Evolutionary conservation across 768 basidiomycete species (phyloP), one percentile per base, ranked within the genome.

Genomic region (Suillus decipiens): DNA sequence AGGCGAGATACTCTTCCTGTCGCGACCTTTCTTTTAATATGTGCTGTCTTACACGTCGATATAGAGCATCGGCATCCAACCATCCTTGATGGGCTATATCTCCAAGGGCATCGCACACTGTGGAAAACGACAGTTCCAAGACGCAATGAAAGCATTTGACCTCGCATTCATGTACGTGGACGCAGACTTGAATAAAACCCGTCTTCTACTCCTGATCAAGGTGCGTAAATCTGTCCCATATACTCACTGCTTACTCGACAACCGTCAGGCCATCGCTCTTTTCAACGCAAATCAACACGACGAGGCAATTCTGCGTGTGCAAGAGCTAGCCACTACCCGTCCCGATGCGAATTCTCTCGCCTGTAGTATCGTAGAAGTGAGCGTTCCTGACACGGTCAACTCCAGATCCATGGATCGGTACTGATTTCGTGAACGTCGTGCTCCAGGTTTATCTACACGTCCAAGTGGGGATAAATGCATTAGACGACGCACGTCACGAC

Each of bases 141-240:
- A 55, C 1, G 53, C 53, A 8, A 55, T 22, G 53, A 55, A 36
- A 55, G 53, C 34, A 22, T 55, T 55, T 36, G 53, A 55, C n/a
- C 53, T 55, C 14, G 53, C 34, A 0, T 55, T 55, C n/a, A 36
- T 55, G 34, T 55, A 15, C 34, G 53, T 50, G 15, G 48, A n/a
- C 11, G 53, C 12, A 22, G 53, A 36, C 14, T 8, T 12, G 3
- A 34, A 36, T n/a, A 36, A 11, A 7, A 55, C 34, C 14, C 12
- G 36, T 14, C n/a, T 55, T 14, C 6, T 55, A 11, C 34, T 55
- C 6, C 36, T 55, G 53, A 36, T 55, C 3, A 45, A 45, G 43
- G 43, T 45, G 11, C n/a, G n/a, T 55, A 12, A 14, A 15, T 36
- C 4, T 36, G 33, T 9, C n/a, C 36, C n/a, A 2, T 11, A 3